Evolutionary conservation across 169 alveolate species (phyloP).

Genomic region (Plasmodium vivax): DNA sequence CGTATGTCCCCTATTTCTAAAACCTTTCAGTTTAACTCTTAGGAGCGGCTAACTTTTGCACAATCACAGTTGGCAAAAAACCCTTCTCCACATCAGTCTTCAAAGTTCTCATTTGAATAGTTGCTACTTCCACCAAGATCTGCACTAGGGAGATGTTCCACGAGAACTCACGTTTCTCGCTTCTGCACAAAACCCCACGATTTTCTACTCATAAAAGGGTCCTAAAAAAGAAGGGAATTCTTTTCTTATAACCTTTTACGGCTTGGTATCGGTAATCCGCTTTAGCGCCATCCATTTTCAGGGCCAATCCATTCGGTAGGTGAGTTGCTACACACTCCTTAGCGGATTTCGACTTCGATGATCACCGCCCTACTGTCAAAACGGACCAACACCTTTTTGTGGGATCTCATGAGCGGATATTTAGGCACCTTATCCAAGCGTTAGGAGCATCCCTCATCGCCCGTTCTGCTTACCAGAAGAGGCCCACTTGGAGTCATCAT

Average conservation of each 20-base stretch:
- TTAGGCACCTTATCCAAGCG: constrained; percentile 93
- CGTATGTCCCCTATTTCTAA: constrained; percentile 29
- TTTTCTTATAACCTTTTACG: not conserved
- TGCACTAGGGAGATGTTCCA: constrained; percentile 93
- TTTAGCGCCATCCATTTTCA: constrained; percentile 93
- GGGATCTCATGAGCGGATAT: constrained; percentile 92
- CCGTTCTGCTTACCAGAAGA: constrained; percentile 93
- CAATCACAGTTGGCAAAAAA: constrained; percentile 92
- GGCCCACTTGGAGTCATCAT: constrained; percentile 93
- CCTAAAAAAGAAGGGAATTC: constrained; percentile 11
- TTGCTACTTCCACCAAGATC: constrained; percentile 96
- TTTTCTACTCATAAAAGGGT: constrained; percentile 91
- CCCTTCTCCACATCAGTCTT: constrained; percentile 96
- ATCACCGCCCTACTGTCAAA: constrained; percentile 94
- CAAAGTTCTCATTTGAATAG: constrained; percentile 93
- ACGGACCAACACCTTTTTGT: constrained; percentile 90
- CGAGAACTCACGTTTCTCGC: constrained; percentile 92
- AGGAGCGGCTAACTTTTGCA: constrained; percentile 94
- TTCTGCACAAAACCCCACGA: constrained; percentile 91
- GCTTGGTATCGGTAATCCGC: constrained; percentile 92
- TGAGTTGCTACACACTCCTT: constrained; percentile 94
- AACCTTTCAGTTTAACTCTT: constrained; percentile 88
- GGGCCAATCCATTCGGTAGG: constrained; percentile 94
- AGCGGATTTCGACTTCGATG: constrained; percentile 94
- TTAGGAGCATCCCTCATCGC: constrained; percentile 95